Base-by-base conservation (phyloP, 495 filamentous ascomycete genomes). In the Hypoxylon rickii region DNA sequence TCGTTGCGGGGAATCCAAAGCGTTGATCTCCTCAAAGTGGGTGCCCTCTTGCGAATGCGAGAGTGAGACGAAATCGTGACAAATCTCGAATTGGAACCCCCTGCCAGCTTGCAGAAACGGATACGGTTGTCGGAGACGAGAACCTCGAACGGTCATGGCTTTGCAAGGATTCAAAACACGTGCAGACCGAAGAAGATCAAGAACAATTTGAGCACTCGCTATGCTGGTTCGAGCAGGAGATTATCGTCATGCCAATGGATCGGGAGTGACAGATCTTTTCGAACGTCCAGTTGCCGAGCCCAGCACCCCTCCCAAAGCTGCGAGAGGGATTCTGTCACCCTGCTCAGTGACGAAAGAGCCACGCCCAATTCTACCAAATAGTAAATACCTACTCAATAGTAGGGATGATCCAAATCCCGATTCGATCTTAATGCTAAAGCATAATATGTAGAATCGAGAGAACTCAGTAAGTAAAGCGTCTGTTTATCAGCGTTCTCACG, bases 11-110 rank as follows among this genome's bases (percentile, higher is more conserved):
- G 34, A 38, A 8, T 7, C 12, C 19, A 7, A 45, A 54, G 39
- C 51, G 53, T 32, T 55, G 57, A 53, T 54, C 44, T 49, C 54
- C 49, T 54, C 34, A n/a, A 31, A 32, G 49, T 49, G 50, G 56
- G 10, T 20, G 19, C 5, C n/a, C n/a, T n/a, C n/a, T n/a, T n/a
- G n/a, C n/a, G n/a, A n/a, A n/a, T n/a, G n/a, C n/a, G n/a, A n/a
- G n/a, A n/a, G n/a, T n/a, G n/a, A n/a, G n/a, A n/a, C n/a, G n/a
- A n/a, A n/a, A n/a, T n/a, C n/a, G n/a, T n/a, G n/a, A n/a, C n/a
- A n/a, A n/a, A n/a, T n/a, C n/a, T n/a, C n/a, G n/a, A n/a, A n/a
- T n/a, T n/a, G n/a, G 24, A 10, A 29, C 5, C 24, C 24, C 24
- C 24, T 29, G 24, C 22, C 20, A 21, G 31, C n/a, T n/a, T n/a